Conservation (phyloP, 2,329 filamentous ascomycete genomes). For the Tolypocladium paradoxum region DNA sequence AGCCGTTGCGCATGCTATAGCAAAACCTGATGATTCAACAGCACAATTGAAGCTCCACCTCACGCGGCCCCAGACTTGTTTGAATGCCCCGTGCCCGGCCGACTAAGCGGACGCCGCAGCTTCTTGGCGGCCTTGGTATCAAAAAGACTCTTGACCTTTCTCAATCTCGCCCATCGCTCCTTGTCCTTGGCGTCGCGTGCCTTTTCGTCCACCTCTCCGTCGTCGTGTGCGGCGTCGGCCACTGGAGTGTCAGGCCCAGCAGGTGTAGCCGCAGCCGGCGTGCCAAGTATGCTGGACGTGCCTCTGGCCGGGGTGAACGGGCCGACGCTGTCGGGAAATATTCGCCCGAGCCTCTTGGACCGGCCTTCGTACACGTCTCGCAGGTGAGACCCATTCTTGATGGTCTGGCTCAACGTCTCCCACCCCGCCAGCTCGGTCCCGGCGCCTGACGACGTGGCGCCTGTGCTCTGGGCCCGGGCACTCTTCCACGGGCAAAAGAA, state of each 20-base stretch:
- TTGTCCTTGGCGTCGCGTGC: conserved; percentile 51
- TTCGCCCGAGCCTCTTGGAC: conserved; percentile 12
- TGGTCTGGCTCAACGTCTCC: conserved; percentile 40
- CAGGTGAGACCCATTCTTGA: conserved; percentile 49
- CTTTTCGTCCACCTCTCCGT: conserved; percentile 28
- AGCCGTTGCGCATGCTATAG: background rate
- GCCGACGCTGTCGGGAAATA: background rate
- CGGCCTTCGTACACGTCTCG: conserved; percentile 25
- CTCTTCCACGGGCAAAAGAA: conserved; percentile 80
- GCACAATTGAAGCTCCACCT: background rate
- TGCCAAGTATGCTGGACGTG: conserved; percentile 1
- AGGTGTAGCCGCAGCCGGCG: conserved; percentile 8
- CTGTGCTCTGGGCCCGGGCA: conserved; percentile 43
- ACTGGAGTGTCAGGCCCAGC: conserved; percentile 3
- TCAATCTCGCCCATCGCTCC: conserved; percentile 61
- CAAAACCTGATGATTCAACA: background rate
- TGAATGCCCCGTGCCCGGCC: conserved; percentile 30
- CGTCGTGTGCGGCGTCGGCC: conserved; percentile 3
- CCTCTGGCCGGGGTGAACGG: background rate
- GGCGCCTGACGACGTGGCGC: conserved; percentile 19
- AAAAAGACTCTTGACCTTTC: conserved; percentile 61
- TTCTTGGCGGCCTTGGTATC: conserved; percentile 53
- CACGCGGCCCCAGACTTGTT: conserved; percentile 4
- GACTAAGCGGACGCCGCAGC: conserved; percentile 28
- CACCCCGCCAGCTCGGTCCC: conserved; percentile 37